phyloP scores from a whole-genome alignment of 805 yeast genomes.

The Metschnikowia corniflorae region DNA sequence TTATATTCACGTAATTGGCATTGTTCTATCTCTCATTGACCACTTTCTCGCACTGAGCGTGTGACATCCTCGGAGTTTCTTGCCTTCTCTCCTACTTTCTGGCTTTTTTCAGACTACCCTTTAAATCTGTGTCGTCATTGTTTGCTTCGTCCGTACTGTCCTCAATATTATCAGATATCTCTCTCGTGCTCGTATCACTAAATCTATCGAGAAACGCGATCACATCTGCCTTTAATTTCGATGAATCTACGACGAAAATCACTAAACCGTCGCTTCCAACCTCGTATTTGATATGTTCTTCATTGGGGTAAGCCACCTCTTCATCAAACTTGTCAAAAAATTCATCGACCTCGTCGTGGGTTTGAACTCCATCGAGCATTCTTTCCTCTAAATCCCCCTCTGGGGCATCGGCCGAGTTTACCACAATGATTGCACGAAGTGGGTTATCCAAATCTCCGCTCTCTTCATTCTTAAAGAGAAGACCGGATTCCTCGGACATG shows the following conservation, averaged over 20 bases:
- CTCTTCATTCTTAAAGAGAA: slow-evolving; percentile 11
- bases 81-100: no score
- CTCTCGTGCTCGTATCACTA: slow-evolving; percentile 4
- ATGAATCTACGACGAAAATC: slow-evolving; percentile 48
- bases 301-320: slow-evolving; percentile 51
- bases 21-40: no score
- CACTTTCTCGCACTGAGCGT: no score
- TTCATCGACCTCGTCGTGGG: slow-evolving; percentile 45
- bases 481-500: slow-evolving; percentile 16
- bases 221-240: slow-evolving; percentile 35
- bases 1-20: no score
- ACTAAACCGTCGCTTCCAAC: slow-evolving; percentile 61
- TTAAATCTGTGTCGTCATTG: no score
- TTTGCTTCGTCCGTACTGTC: slow-evolving; percentile 6
- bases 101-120: no score
- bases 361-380: slow-evolving; percentile 41
- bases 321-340: slow-evolving; percentile 54
- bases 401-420: slow-evolving; percentile 31
- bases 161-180: not conserved
- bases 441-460: slow-evolving; percentile 44
- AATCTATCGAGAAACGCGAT: slow-evolving; percentile 43
- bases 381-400: slow-evolving; percentile 50
- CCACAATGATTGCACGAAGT: slow-evolving; percentile 42
- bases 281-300: slow-evolving; percentile 52
- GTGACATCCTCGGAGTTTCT: no score